Base-by-base conservation (phyloP, 1,139 yeast species). In the Blastobotrys buckinghamii region DNA sequence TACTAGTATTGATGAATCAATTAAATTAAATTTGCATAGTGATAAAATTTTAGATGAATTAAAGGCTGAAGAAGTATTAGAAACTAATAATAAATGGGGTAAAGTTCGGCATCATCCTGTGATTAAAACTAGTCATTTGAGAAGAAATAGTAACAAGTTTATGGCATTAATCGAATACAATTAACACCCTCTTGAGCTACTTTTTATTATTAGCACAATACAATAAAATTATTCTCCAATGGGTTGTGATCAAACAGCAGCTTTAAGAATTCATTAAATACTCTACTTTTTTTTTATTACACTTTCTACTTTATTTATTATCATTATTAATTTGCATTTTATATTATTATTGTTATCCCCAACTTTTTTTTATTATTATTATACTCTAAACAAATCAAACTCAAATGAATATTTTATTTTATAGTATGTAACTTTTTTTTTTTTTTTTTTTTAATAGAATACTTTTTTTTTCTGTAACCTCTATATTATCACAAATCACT, bases 401-500 rank as follows among this genome's bases (percentile, higher is more conserved):
- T 22, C 24, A 22, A 22, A 22, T 5, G 4, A 6, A 6, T 35
- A 5, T 35, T 20, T 35, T 35, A 6, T 20, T n/a, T 17, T 6
- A 4, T 9, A 5, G 17, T 20, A 35, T 35, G 10, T 35, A 35
- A 13, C 20, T 35, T 6, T 3, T 29, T 29, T 29, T 29, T 29
- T 29, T 29, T 29, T 29, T 29, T 29, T 29, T 6, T 6, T 6
- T 29, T 29, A 29, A 35, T 35, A 35, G 5, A 35, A 19, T 5
- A 37, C 27, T 27, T 26, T 15, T 16, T 32, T 16, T 32, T 32
- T 16, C n/a, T 12, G 33, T 12, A 12, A 30, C n/a, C n/a, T 32
- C 39, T 15, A 24, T 6, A 13, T 36, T 6, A 5, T 17, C 47
- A 56, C 41, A 85, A 66, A 62, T 82, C 87, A 51, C 79, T 84